Evolutionary conservation across 2,329 filamentous ascomycete genomes (phyloP), one percentile per base, ranked within the genome.

Genomic region (Dactylellina leptospora): DNA sequence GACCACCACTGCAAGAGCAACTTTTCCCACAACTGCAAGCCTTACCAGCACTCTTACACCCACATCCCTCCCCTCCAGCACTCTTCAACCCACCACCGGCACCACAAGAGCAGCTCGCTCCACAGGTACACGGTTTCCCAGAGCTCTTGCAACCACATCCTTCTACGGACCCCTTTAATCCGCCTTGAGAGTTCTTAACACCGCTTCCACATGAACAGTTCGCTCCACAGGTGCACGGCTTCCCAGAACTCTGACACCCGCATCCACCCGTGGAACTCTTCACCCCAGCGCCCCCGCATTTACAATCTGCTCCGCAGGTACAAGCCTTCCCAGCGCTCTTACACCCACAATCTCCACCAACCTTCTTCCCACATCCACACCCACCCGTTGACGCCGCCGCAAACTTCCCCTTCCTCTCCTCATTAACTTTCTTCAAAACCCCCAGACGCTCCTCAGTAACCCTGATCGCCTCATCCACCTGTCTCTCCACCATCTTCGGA

Each of bases 401-500:
- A 59, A 5, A n/a, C 33, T 40, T 51, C 50, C 4, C 74, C 76
- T 82, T 85, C 78, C 84, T 87, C 78, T 83, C 84, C 74, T 86
- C 85, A 55, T 93, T 84, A 27, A 91, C 89, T 42, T 85, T 84
- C 80, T 93, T 93, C 74, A 99, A 81, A 42, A 90, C 86, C 61
- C 85, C 84, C 28, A 99, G 81, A 77, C 91, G 89, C 82, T 96
- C 90, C 78, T 97, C 91, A 1, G 93, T 97, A 27, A 96, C 86
- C 59, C 86, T 83, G 71, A 97, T 93, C 18, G 92, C 90, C 81
- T 96, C 87, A 74, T 88, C 86, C 69, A 96, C 85, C 78, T 95
- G 88, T 30, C 86, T 83, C 76, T 90, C 86, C 48, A 87, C 86
- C 85, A 93, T 90, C 50, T 82, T 82, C 75, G 85, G 84, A 66